Conservation (phyloP, 176 grass and related monocot species). For the Musa itinerans region DNA sequence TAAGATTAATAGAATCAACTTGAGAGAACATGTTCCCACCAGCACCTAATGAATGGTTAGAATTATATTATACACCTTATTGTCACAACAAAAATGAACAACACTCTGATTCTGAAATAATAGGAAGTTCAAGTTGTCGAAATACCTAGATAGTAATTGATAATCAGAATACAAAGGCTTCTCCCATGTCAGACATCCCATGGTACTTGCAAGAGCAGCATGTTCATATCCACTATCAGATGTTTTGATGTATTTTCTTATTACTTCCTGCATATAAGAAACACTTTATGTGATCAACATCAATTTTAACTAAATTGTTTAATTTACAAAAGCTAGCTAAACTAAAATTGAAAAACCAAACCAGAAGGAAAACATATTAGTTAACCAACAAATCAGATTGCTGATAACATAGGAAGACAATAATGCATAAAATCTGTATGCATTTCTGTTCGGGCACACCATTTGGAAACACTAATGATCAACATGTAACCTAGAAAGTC, state of each 20-base stretch:
- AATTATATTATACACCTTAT: neutral
- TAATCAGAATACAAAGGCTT: conserved; percentile 80
- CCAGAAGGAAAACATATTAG: neutral
- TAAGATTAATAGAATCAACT: neutral
- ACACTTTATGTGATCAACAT: neutral
- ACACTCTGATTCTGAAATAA: neutral
- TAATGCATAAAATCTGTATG: neutral
- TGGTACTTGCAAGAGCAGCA: conserved; percentile 78
- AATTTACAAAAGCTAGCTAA: neutral
- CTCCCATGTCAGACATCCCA: conserved; percentile 76
- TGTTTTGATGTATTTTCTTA: conserved; percentile 73
- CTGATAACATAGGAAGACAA: neutral
- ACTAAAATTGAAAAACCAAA: neutral
- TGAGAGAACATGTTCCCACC: neutral
- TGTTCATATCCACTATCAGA: conserved; percentile 73
- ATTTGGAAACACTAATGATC: neutral
- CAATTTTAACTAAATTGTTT: neutral
- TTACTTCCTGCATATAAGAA: conserved; percentile 47
- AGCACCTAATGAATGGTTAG: neutral
- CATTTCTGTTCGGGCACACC: neutral
- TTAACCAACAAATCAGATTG: neutral
- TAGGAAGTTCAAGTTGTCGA: neutral
- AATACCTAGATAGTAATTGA: conserved; percentile 71
- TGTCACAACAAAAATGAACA: neutral
- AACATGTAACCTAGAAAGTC: no score